Evolutionary conservation across 371 early-diverging fungal species (phyloP).

Genomic region (Mortierella sp.): DNA sequence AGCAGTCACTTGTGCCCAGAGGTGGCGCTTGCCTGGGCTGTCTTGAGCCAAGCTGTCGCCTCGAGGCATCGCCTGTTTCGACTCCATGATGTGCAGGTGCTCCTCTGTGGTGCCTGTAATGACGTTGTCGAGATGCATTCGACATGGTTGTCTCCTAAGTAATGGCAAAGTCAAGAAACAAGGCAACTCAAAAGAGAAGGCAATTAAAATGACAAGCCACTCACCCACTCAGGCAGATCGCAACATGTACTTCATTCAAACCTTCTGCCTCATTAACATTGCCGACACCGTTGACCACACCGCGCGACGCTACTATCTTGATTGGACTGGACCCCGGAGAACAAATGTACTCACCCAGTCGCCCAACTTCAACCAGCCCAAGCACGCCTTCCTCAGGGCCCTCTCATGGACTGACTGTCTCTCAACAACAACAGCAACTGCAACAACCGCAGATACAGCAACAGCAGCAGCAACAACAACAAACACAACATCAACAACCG

Average conservation of each 20-base stretch:
- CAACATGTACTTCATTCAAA: not conserved
- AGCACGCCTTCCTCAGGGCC: constrained; percentile 37
- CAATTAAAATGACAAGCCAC: constrained; percentile 5
- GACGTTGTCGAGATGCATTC: constrained; percentile 30
- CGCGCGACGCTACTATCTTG: not conserved
- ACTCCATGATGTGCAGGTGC: constrained; percentile 2
- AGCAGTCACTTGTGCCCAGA: not conserved
- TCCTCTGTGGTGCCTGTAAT: constrained; percentile 33
- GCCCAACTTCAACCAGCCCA: constrained; percentile 53
- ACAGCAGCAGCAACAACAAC: constrained; percentile 7
- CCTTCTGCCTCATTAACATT: not conserved
- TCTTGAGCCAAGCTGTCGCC: constrained; percentile 4
- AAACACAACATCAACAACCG: not conserved
- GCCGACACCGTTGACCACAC: not conserved
- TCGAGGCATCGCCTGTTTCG: constrained; percentile 8
- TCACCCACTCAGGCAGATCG: not conserved
- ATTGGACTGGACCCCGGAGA: not conserved
- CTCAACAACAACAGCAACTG: constrained; percentile 18
- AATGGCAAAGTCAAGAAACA: not conserved
- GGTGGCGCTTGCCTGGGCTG: not conserved
- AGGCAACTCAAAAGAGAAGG: no score
- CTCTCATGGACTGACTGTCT: constrained; percentile 18
- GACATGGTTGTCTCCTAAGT: constrained; percentile 13
- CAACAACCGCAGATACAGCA: constrained; percentile 5
- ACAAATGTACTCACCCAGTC: constrained; percentile 54